Conservation (phyloP, 2,329 filamentous ascomycete genomes). For the Stagonosporopsis rhizophila region DNA sequence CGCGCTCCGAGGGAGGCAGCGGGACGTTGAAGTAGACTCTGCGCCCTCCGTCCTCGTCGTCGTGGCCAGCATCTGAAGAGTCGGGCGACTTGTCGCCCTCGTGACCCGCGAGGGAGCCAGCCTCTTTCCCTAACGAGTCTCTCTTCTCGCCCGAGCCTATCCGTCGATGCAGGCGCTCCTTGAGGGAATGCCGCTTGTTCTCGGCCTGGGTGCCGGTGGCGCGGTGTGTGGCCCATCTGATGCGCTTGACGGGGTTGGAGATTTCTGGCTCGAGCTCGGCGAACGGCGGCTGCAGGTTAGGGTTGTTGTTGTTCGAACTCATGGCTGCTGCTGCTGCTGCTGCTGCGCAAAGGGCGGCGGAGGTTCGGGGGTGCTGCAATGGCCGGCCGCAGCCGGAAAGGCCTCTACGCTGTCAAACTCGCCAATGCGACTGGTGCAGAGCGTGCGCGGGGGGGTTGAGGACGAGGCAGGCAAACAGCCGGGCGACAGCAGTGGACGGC, state of each 20-base stretch:
- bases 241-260: constrained; percentile 73
- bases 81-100: constrained; percentile 55
- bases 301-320: constrained; percentile 22
- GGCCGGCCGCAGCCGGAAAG: constrained; percentile 49
- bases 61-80: constrained; percentile 50
- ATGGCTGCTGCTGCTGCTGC: constrained; percentile 18
- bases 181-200: constrained; percentile 82
- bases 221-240: constrained; percentile 96
- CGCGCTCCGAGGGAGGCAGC: constrained; percentile 74
- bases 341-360: constrained; percentile 21
- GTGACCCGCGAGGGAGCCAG: constrained; percentile 21
- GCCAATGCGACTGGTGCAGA: constrained; percentile 39
- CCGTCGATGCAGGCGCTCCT: constrained; percentile 74
- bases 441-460: constrained; percentile 11
- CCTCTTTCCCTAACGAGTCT: constrained; percentile 50
- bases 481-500: constrained; percentile 10
- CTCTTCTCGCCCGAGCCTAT: constrained; percentile 70
- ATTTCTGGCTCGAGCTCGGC: constrained; percentile 56
- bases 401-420: constrained; percentile 37
- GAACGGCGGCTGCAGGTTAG: constrained; percentile 19
- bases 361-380: constrained; percentile 32
- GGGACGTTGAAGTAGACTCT: constrained; percentile 86
- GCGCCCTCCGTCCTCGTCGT: constrained; percentile 52
- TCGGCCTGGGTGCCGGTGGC: constrained; percentile 76
- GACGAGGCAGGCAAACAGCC: constrained; percentile 18